Evolutionary conservation across 2,329 filamentous ascomycete species (phyloP).

Genomic region (Penicillium brasilianum): DNA sequence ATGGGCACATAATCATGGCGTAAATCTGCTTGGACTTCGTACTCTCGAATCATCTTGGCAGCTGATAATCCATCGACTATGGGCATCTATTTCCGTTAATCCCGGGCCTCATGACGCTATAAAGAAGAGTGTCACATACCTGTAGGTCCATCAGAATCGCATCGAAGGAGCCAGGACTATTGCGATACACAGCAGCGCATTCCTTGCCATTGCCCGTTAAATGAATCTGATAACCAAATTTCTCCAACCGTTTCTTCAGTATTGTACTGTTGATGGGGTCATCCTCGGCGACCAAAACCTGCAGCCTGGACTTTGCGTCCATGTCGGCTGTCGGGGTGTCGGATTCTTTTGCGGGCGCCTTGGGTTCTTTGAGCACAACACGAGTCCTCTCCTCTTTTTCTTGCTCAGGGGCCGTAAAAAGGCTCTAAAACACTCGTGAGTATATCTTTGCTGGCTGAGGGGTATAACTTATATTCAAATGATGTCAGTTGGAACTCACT

Average conservation of each 20-base stretch:
- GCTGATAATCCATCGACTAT: constrained; percentile 84
- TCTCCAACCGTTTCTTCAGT: constrained; percentile 78
- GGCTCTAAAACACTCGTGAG: neutral
- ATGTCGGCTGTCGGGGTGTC: neutral
- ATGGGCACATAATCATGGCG: constrained; percentile 68
- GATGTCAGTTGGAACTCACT: neutral
- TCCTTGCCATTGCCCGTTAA: constrained; percentile 84
- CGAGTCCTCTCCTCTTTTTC: neutral
- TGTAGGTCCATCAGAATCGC: constrained; percentile 93
- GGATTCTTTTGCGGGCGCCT: neutral
- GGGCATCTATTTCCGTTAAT: too few species aligned
- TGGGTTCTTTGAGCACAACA: constrained; percentile 1
- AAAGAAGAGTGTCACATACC: constrained; percentile 56
- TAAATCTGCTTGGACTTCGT: constrained; percentile 58
- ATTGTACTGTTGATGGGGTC: constrained; percentile 87
- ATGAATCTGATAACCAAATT: constrained; percentile 71
- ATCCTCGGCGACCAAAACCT: constrained; percentile 80
- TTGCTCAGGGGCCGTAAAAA: constrained; percentile 1
- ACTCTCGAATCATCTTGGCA: constrained; percentile 80
- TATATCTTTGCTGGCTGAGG: neutral
- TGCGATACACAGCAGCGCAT: constrained; percentile 72
- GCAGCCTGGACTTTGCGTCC: constrained; percentile 18
- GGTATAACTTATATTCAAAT: neutral
- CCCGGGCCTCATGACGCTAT: too few species aligned
- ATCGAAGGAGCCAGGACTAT: constrained; percentile 69